Evolutionary conservation across 2,329 filamentous ascomycete species (phyloP).

Genomic region (Polychaeton citri): DNA sequence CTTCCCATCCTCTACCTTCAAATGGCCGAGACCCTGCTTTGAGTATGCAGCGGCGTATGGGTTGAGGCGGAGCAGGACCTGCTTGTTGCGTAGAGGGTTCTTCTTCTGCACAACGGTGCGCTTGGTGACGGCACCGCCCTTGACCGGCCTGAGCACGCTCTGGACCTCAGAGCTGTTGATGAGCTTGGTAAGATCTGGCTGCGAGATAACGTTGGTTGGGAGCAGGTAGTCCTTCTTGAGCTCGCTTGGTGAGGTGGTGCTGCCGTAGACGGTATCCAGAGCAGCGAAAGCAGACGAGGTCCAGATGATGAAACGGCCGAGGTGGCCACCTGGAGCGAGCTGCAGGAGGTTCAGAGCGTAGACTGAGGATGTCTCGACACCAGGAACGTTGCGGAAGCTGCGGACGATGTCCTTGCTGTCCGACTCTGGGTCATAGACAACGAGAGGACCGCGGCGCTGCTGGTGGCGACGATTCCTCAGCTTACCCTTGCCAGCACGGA

Average conservation of each 20-base stretch:
- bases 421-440: constrained; percentile 91
- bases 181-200: constrained; percentile 90
- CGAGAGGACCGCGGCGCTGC: constrained; percentile 93
- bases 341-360: constrained; percentile 96
- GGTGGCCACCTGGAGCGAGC: constrained; percentile 95
- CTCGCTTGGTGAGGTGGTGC: constrained; percentile 73
- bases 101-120: constrained; percentile 93
- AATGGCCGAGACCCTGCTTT: constrained; percentile 69
- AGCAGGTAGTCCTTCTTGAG: constrained; percentile 99
- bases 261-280: constrained; percentile 93
- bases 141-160: constrained; percentile 82
- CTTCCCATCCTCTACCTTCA: constrained; percentile 51
- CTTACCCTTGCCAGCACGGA: constrained; percentile 98
- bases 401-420: constrained; percentile 89
- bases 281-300: constrained; percentile 93
- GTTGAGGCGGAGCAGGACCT: constrained; percentile 96
- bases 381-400: constrained; percentile 97
- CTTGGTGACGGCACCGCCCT: constrained; percentile 83
- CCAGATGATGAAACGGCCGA: constrained; percentile 98
- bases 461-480: constrained; percentile 89
- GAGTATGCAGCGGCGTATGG: constrained; percentile 87
- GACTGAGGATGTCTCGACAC: constrained; percentile 92
- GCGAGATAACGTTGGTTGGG: constrained; percentile 79
- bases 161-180: constrained; percentile 99
- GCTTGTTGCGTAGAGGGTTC: constrained; percentile 99